phyloP scores from a whole-genome alignment of 1,284 basidiomycete genomes.

The Athelia sp. region DNA sequence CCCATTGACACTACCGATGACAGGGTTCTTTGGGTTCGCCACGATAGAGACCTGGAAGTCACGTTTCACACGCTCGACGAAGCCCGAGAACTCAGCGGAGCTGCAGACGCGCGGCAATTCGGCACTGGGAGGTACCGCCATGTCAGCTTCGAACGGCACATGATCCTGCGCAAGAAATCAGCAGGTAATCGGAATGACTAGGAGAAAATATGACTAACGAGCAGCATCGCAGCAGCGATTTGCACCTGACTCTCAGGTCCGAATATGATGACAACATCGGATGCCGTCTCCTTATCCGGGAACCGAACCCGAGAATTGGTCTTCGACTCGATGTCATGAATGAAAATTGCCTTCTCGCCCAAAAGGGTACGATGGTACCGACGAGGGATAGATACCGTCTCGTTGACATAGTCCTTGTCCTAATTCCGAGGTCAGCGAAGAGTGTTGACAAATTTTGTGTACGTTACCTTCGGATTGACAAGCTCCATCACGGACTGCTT shows the following conservation, averaged over 20 bases:
- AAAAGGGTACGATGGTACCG: slow-evolving; percentile 93
- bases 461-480: slow-evolving; percentile 85
- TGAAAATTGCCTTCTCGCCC: slow-evolving; percentile 96
- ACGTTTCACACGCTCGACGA: slow-evolving; percentile 87
- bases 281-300: slow-evolving; percentile 93
- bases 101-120: slow-evolving; percentile 74
- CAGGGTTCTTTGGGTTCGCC: slow-evolving; percentile 60
- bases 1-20: slow-evolving; percentile 25
- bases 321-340: slow-evolving; percentile 95
- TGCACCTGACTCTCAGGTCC: slow-evolving; percentile 97
- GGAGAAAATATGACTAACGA: slow-evolving; percentile 46
- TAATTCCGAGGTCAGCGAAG: slow-evolving; percentile 23
- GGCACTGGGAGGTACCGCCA: slow-evolving; percentile 81
- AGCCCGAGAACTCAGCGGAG: slow-evolving; percentile 76
- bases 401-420: slow-evolving; percentile 97
- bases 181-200: slow-evolving; percentile 5
- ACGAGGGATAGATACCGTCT: slow-evolving; percentile 89
- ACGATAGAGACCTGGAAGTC: slow-evolving; percentile 90
- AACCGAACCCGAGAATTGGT: slow-evolving; percentile 94
- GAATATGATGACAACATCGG: slow-evolving; percentile 88
- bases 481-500: slow-evolving; percentile 98
- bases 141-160: slow-evolving; percentile 96
- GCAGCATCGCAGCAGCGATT: slow-evolving; percentile 93
- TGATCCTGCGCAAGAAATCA: slow-evolving; percentile 66
- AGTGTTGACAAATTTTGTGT: slow-evolving; percentile 2